Evolutionary conservation across 78 protist species (phyloP), one percentile per base, ranked within the genome.

Genomic region (Anaeramoeba flamelloides): DNA sequence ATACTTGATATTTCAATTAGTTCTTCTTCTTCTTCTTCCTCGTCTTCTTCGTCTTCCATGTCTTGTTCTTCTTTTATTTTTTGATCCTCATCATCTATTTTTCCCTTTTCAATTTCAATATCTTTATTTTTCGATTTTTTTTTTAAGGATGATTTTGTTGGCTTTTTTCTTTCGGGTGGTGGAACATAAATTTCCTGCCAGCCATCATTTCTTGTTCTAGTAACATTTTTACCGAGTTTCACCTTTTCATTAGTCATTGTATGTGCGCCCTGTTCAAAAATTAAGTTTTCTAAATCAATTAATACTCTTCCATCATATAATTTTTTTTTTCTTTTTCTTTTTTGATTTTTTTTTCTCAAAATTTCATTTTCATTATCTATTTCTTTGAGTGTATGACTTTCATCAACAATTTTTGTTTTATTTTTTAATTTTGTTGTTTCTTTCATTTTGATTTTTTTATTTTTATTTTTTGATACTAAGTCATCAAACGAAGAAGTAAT

Each of bases 31-130:
- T 41, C 41, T 86, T 64, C 74, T 26, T 26, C 36, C 36, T 64
- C 36, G 36, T 64, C 74, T 26, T 30, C 74, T n/a, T n/a, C 74
- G n/a, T n/a, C 74, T 65, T 39, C 37, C 3, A 2, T 3, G 2
- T 39, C 77, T 3, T 75, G 38, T 75, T 39, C 65, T 39, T 39
- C 37, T n/a, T 8, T n/a, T 75, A 2, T n/a, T 39, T 3, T 39
- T 8, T 39, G 2, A 39, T n/a, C 74, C 31, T 1, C 30, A 79
- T 85, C 31, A 1, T 34, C 79, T 93, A 94, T n/a, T 90, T 90
- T 2, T 65, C 77, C 36, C 74, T 94, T 26, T 93, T 87, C 93
- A 93, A 94, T n/a, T 39, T 85, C 1, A 95, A 96, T 81, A 93
- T 1, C n/a, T 32, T 69, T 0, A 0, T 37, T 75, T 93, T 81